These are phyloP conservation scores for Rugonectria rugulosa DNA, from an alignment of 2,329 filamentous ascomycete genomes.

Conservation along the genomic window DNA sequence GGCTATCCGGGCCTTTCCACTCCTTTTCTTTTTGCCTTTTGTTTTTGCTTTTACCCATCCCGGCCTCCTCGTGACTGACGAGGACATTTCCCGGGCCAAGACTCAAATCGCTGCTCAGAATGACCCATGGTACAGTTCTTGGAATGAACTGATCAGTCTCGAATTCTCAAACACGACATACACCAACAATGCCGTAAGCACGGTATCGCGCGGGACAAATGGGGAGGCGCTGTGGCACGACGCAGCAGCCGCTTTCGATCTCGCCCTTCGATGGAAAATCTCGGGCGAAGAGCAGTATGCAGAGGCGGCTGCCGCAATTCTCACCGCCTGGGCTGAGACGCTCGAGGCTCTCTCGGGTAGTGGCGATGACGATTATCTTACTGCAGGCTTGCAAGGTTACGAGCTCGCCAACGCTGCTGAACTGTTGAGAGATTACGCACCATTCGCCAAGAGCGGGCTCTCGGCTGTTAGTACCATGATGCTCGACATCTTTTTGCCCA, in stretches of 20 bases:
- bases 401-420: slow-evolving; percentile 56
- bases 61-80: slow-evolving; percentile 21
- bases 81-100: slow-evolving; percentile 16
- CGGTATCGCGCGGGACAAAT: slow-evolving; percentile 6
- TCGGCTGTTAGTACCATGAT: slow-evolving; percentile 7
- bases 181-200: slow-evolving; percentile 3
- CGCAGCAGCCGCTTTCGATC: slow-evolving; percentile 23
- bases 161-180: slow-evolving; percentile 8
- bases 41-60: slow-evolving; percentile 16
- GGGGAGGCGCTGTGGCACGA: slow-evolving; percentile 23
- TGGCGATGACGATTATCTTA: slow-evolving; percentile 47
- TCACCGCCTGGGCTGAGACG: slow-evolving; percentile 49
- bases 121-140: slow-evolving; percentile 20
- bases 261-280: slow-evolving; percentile 50
- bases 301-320: slow-evolving; percentile 45
- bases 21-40: background rate
- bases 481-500: slow-evolving; percentile 8
- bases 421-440: slow-evolving; percentile 45
- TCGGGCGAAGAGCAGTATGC: slow-evolving; percentile 47
- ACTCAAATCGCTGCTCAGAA: slow-evolving; percentile 10
- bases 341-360: slow-evolving; percentile 43
- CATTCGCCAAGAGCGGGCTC: slow-evolving; percentile 38
- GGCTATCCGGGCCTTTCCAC: background rate
- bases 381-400: slow-evolving; percentile 54
- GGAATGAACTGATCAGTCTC: slow-evolving; percentile 18